These are phyloP conservation scores for Pseudomonodictys pantanalensis DNA, from an alignment of 495 filamentous ascomycete genomes.

Conservation along the genomic window DNA sequence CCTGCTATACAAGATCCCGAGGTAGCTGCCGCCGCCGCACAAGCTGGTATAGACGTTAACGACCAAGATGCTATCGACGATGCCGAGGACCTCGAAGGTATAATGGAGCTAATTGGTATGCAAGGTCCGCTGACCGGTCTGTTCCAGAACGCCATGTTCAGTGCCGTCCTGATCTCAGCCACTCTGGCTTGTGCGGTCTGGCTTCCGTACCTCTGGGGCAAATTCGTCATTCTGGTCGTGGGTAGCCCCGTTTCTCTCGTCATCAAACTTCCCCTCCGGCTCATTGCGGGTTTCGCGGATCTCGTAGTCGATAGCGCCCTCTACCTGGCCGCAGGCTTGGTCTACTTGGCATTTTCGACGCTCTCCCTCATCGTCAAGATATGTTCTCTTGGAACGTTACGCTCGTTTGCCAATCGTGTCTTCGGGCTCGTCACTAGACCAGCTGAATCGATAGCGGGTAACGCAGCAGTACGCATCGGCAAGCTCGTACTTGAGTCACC, in stretches of 20 bases:
- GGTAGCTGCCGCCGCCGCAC: slow-evolving; percentile 44
- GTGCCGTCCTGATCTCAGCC: slow-evolving; percentile 79
- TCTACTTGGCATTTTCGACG: slow-evolving; percentile 53
- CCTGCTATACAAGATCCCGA: slow-evolving; percentile 39
- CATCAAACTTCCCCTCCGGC: slow-evolving; percentile 65
- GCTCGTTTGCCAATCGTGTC: slow-evolving; percentile 3
- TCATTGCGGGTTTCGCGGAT: slow-evolving; percentile 68
- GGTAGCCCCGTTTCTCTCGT: slow-evolving; percentile 71
- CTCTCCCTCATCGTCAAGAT: slow-evolving; percentile 47
- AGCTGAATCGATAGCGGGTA: slow-evolving; percentile 25
- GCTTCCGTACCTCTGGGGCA: slow-evolving; percentile 86
- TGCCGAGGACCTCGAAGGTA: slow-evolving; percentile 94
- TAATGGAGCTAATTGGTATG: slow-evolving; percentile 95
- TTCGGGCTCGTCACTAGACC: slow-evolving; percentile 19
- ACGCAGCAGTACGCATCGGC: slow-evolving; percentile 25
- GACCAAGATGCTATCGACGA: slow-evolving; percentile 62
- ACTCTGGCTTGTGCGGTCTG: slow-evolving; percentile 83
- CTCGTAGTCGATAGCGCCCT: slow-evolving; percentile 62
- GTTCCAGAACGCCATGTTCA: slow-evolving; percentile 92
- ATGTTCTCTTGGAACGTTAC: slow-evolving; percentile 32
- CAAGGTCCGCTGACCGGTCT: slow-evolving; percentile 86
- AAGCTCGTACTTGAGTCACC: slow-evolving; percentile 18
- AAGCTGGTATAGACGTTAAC: slow-evolving; percentile 56
- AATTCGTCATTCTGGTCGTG: slow-evolving; percentile 71
- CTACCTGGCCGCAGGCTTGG: slow-evolving; percentile 53